These are phyloP conservation scores for Solanum chmielewskii DNA, from an alignment of 257 asterid genomes.

Conservation along the genomic window DNA sequence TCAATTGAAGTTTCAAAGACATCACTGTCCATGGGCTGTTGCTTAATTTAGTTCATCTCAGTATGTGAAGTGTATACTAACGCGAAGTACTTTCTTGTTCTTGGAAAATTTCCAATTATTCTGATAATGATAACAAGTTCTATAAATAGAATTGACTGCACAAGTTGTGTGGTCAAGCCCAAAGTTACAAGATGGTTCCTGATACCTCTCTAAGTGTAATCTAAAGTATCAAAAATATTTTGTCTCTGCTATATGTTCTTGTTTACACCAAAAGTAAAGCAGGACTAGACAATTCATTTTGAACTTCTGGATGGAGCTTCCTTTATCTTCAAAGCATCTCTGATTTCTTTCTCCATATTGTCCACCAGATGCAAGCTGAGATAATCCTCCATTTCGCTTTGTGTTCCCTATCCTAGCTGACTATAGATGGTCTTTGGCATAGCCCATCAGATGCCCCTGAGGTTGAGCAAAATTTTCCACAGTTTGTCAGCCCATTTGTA, in stretches of 20 bases:
- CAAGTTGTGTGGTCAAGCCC: neutral
- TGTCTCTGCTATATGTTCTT: neutral
- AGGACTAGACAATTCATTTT: neutral
- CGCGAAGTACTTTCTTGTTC: neutral
- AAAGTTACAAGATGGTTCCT: neutral
- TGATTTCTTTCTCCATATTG: neutral
- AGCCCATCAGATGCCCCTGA: too few species aligned
- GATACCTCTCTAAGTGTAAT: neutral
- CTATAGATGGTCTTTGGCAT: neutral
- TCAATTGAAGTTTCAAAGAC: neutral
- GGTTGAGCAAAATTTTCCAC: too few species aligned
- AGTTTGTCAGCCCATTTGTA: too few species aligned
- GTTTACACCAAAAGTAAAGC: neutral
- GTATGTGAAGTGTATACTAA: neutral
- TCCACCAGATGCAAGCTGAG: neutral
- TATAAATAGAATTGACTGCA: neutral
- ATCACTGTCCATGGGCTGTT: neutral
- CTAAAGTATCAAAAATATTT: neutral
- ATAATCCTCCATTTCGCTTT: neutral
- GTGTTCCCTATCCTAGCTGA: neutral
- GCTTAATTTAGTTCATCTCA: neutral
- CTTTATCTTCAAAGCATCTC: neutral
- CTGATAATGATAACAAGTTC: neutral
- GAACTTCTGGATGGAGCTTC: neutral
- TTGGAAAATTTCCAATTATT: neutral